A percentile compares a stretch with the other conserved stretches of the same genome.
Conservation (phyloP, 2,329 filamentous ascomycete genomes). For the Chrysosporium queenslandicum region DNA sequence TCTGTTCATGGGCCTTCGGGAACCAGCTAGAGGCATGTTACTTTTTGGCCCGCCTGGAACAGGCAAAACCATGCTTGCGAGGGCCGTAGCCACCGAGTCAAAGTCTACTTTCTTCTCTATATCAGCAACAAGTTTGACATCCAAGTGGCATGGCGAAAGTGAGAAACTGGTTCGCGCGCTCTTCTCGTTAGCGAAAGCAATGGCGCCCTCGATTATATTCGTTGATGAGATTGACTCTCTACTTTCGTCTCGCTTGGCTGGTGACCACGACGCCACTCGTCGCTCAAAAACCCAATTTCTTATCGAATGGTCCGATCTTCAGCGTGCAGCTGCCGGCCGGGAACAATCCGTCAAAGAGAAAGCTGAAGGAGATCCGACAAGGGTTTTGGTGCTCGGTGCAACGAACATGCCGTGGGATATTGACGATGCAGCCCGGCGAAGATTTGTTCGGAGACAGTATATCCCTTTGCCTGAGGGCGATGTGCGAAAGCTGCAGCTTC, state of each 20-base stretch:
- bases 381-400: constrained; percentile 85
- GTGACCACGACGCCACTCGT: constrained; percentile 85
- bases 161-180: constrained; percentile 92
- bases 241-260: constrained; percentile 63
- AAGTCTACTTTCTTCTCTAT: constrained; percentile 96
- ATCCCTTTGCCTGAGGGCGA: constrained; percentile 83
- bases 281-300: constrained; percentile 96
- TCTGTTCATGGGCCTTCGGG: constrained; percentile 86
- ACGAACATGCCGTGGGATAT: constrained; percentile 98
- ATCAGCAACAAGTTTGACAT: constrained; percentile 84
- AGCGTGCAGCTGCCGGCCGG: constrained; percentile 78
- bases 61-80: constrained; percentile 94
- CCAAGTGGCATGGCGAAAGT: constrained; percentile 90
- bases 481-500: constrained; percentile 69
- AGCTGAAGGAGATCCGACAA: constrained; percentile 67
- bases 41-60: constrained; percentile 96
- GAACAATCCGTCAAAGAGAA: constrained; percentile 55
- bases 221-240: constrained; percentile 97
- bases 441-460: constrained; percentile 90
- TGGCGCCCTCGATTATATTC: constrained; percentile 94
- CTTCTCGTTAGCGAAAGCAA: constrained; percentile 75
- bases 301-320: constrained; percentile 93
- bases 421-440: constrained; percentile 80
- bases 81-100: constrained; percentile 89
- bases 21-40: constrained; percentile 89